These are phyloP conservation scores for Aureobasidium zeae DNA, from an alignment of 2,329 filamentous ascomycete species.

Conservation along the genomic window DNA sequence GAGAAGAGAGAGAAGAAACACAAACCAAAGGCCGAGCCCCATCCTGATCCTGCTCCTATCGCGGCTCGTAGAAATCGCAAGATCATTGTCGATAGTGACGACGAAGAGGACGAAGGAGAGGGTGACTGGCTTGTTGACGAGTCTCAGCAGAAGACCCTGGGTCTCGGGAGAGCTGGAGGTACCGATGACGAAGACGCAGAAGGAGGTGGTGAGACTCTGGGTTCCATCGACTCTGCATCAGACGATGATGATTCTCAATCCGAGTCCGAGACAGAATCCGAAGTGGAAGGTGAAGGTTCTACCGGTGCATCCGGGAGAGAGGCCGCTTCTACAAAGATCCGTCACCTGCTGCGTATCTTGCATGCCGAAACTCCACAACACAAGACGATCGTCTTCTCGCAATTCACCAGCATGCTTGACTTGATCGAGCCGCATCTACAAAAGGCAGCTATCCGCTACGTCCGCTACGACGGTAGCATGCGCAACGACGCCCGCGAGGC, in stretches of 20 bases:
- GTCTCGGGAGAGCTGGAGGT: constrained; percentile 64
- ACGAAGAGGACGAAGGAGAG: constrained; percentile 53
- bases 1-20: constrained; percentile 21
- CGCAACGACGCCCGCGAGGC: constrained; percentile 85
- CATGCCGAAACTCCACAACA: constrained; percentile 67
- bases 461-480: constrained; percentile 93
- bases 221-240: constrained; percentile 57
- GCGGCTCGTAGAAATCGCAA: constrained; percentile 41
- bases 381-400: constrained; percentile 97
- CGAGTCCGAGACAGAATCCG: constrained; percentile 32
- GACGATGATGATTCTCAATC: constrained; percentile 43
- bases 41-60: constrained; percentile 28
- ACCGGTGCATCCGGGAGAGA: constrained; percentile 14
- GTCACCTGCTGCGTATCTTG: constrained; percentile 72
- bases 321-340: constrained; percentile 72
- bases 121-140: constrained; percentile 74
- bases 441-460: constrained; percentile 64
- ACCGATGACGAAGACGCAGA: constrained; percentile 82
- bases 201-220: constrained; percentile 71
- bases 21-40: constrained; percentile 24
- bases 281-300: constrained; percentile 31
- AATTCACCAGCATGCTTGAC: constrained; percentile 97
- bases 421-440: constrained; percentile 86
- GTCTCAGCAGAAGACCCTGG: constrained; percentile 46
- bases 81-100: constrained; percentile 55